Percentiles rank a stretch among this genome's conserved stretches.
Conservation (phyloP, 352 stramenopile species). For the Globisporangium cylindrosporum region DNA sequence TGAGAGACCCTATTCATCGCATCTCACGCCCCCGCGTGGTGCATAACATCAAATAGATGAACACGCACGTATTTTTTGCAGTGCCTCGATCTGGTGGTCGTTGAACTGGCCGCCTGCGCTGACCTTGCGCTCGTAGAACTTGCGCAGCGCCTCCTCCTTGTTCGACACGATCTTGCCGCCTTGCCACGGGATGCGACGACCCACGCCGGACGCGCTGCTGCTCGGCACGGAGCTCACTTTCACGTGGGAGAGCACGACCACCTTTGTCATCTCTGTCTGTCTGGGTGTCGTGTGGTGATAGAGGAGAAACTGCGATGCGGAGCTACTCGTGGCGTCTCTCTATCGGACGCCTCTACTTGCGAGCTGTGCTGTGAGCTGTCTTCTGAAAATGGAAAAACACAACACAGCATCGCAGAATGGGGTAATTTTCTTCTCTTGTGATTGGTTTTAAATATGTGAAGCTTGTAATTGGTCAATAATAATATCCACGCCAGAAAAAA, state of each 20-base stretch:
- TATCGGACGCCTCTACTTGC: not conserved
- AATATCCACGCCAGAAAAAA: too few relatives aligned
- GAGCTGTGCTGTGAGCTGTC: not conserved
- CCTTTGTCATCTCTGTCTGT: slow-evolving; percentile 19
- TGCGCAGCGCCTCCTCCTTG: slow-evolving; percentile 82
- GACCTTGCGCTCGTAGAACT: slow-evolving; percentile 82
- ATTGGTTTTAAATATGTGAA: too few relatives aligned
- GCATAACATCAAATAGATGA: not conserved
- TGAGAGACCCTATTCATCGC: not conserved
- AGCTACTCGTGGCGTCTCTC: not conserved
- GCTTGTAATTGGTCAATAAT: not conserved
- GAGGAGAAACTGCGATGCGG: not conserved
- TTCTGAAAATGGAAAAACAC: not conserved
- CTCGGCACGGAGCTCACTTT: slow-evolving; percentile 43
- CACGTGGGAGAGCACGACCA: slow-evolving; percentile 67
- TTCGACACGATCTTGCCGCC: slow-evolving; percentile 83
- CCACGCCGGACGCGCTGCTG: slow-evolving; percentile 17
- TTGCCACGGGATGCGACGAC: slow-evolving; percentile 62
- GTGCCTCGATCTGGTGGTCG: slow-evolving; percentile 42
- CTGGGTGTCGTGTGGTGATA: not conserved
- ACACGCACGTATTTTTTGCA: slow-evolving; percentile 45
- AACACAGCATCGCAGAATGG: not conserved
- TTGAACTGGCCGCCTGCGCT: slow-evolving; percentile 39
- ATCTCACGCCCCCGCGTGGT: not conserved
- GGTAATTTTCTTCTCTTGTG: not conserved